These are phyloP conservation scores for Mycotypha africana DNA, from an alignment of 371 early-diverging fungal species.

Conservation along the genomic window DNA sequence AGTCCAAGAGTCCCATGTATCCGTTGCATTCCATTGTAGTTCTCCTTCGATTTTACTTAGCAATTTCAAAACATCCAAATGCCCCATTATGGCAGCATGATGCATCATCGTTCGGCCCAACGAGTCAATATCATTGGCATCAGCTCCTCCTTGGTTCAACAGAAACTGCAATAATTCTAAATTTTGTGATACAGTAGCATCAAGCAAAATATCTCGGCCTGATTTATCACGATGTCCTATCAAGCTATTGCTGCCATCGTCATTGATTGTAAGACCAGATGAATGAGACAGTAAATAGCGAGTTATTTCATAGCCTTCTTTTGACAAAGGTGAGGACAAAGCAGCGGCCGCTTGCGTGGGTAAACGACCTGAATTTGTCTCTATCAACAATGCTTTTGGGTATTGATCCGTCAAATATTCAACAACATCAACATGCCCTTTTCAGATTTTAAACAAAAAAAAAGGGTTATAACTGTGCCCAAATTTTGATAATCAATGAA, in stretches of 20 bases:
- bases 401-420: constrained; percentile 30
- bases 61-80: constrained; percentile 23
- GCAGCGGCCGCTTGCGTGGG: constrained; percentile 46
- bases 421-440: constrained; percentile 34
- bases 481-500: background rate
- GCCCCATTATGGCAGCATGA: constrained; percentile 47
- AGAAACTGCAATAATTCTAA: constrained; percentile 22
- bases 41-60: background rate
- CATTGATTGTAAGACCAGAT: constrained; percentile 1
- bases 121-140: constrained; percentile 34
- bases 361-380: constrained; percentile 40
- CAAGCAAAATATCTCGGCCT: constrained; percentile 36
- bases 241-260: too few species aligned
- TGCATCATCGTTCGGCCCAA: constrained; percentile 42
- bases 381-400: constrained; percentile 23
- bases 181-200: constrained; percentile 38
- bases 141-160: constrained; percentile 20
- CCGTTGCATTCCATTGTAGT: constrained; percentile 25
- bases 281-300: constrained; percentile 21
- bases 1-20: constrained; percentile 48
- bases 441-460: background rate
- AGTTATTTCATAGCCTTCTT: constrained; percentile 17
- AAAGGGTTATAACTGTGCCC: background rate
- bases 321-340: background rate
- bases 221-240: constrained; percentile 37